phyloP scores from a whole-genome alignment of 2,329 filamentous ascomycete genomes.

The Hymenoscyphus scutula region DNA sequence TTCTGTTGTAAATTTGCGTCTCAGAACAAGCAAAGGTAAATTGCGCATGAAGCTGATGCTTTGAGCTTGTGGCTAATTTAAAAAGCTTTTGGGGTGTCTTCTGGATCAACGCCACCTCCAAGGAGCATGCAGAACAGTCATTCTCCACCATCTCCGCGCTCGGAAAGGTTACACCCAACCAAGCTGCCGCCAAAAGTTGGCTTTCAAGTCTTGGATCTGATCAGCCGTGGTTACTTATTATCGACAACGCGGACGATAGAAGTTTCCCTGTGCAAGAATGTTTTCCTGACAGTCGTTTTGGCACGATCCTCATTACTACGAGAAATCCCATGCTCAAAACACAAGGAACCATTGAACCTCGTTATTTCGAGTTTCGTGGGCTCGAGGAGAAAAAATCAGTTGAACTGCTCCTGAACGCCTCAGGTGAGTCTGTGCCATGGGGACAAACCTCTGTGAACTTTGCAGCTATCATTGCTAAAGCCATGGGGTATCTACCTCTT shows the following conservation, averaged over 20 bases:
- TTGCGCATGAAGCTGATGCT: neutral
- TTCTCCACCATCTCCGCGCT: conserved; percentile 11
- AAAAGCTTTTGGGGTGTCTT: conserved; percentile 25
- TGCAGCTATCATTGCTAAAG: no score
- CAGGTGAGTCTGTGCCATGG: no score
- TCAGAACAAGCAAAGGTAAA: conserved; percentile 13
- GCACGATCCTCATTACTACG: conserved; percentile 41
- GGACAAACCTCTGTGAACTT: no score
- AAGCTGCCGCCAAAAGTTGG: conserved; percentile 25
- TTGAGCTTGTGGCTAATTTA: neutral
- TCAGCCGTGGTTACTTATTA: conserved; percentile 40
- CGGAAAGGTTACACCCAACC: conserved; percentile 12
- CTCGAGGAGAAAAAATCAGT: no score
- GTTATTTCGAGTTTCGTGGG: no score
- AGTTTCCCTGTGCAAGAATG: conserved; percentile 27
- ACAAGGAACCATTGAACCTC: conserved; percentile 11
- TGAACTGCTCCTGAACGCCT: no score
- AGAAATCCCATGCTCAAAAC: conserved; percentile 31
- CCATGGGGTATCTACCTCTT: no score
- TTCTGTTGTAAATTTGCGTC: conserved; percentile 18
- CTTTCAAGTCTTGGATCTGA: conserved; percentile 22
- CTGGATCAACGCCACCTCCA: conserved; percentile 15
- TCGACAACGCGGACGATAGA: no score
- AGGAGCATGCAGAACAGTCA: conserved; percentile 11
- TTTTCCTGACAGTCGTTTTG: conserved; percentile 32